Percentiles rank a stretch among this genome's conserved stretches.
Evolutionary conservation across 2,329 filamentous ascomycete genomes (phyloP).

Genomic region (Coleophoma eucalyptorum): DNA sequence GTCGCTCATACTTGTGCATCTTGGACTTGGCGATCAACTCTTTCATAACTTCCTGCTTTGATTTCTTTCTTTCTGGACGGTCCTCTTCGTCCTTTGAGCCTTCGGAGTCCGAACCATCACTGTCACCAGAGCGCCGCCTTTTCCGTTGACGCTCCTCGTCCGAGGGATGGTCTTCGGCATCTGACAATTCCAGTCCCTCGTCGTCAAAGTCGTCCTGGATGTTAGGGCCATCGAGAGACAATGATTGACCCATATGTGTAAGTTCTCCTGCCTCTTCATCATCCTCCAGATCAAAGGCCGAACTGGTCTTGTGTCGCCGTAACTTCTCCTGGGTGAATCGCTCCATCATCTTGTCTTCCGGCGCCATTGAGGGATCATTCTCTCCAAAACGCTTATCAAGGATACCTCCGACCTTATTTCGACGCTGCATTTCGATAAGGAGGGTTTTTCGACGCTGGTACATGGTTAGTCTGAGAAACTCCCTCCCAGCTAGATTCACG

Average conservation of each 20-base stretch:
- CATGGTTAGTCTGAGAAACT: constrained; percentile 2
- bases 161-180: constrained; percentile 53
- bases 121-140: constrained; percentile 45
- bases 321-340: constrained; percentile 88
- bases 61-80: constrained; percentile 82
- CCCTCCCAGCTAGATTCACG: constrained; percentile 21
- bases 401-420: constrained; percentile 89
- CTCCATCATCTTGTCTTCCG: constrained; percentile 88
- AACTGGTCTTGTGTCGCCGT: constrained; percentile 69
- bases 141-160: constrained; percentile 50
- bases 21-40: constrained; percentile 98
- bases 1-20: constrained; percentile 88
- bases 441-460: constrained; percentile 72
- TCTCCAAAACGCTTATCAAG: constrained; percentile 93
- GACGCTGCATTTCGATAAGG: constrained; percentile 82
- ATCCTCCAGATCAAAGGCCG: constrained; percentile 88
- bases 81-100: constrained; percentile 46
- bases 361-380: constrained; percentile 88
- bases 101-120: constrained; percentile 45
- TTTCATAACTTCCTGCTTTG: constrained; percentile 95
- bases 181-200: constrained; percentile 58
- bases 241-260: constrained; percentile 78
- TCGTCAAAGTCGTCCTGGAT: constrained; percentile 75
- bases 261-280: constrained; percentile 65
- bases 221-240: constrained; percentile 56